phyloP scores from a whole-genome alignment of 1,284 basidiomycete species.

The Marasmius tenuissimus region DNA sequence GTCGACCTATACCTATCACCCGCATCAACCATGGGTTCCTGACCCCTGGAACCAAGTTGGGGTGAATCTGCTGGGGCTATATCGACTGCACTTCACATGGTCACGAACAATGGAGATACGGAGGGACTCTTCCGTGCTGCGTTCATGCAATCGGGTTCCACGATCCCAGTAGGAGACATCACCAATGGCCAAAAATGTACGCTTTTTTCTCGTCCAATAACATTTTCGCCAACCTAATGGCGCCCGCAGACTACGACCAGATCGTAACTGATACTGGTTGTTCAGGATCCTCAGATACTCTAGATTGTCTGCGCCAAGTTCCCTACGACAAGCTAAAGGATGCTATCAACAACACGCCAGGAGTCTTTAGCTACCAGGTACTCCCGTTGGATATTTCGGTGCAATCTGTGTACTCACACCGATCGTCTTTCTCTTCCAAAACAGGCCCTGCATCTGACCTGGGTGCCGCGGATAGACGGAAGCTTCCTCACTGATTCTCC shows the following conservation, averaged over 20 bases:
- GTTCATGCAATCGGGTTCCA: conserved; percentile 55
- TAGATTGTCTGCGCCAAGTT: conserved; percentile 48
- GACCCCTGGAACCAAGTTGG: conserved; percentile 38
- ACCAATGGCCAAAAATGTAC: conserved; percentile 31
- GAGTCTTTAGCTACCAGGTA: conserved; percentile 47
- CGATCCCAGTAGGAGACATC: conserved; percentile 42
- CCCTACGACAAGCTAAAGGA: conserved; percentile 40
- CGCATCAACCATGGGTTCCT: background rate
- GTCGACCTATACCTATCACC: conserved; percentile 12
- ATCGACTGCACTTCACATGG: conserved; percentile 51
- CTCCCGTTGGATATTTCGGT: background rate
- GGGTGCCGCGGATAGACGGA: conserved; percentile 53
- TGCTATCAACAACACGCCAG: conserved; percentile 43
- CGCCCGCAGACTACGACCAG: conserved; percentile 37
- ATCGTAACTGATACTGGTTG: conserved; percentile 46
- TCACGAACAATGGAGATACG: conserved; percentile 47
- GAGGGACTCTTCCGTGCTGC: conserved; percentile 48
- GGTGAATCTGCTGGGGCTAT: conserved; percentile 60
- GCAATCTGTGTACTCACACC: background rate
- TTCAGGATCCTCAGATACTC: conserved; percentile 37
- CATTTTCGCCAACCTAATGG: background rate
- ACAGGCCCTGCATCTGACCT: conserved; percentile 40
- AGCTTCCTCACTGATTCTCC: conserved; percentile 45
- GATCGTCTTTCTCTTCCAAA: background rate
- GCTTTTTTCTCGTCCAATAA: background rate